phyloP scores from a whole-genome alignment of 345 rosid genomes.

The Syzygium oleosum region DNA sequence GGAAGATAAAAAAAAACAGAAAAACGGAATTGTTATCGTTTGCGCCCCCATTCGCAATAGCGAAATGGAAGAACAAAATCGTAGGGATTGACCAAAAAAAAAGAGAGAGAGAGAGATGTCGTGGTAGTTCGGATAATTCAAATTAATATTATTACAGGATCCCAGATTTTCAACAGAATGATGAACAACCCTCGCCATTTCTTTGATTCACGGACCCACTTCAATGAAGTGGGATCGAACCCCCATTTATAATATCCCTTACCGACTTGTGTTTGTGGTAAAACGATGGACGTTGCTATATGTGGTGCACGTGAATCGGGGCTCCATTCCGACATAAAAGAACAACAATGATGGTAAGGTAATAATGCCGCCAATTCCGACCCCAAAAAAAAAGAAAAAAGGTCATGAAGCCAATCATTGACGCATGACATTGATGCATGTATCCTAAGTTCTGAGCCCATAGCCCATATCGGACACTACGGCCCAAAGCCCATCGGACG shows the following conservation, averaged over 20 bases:
- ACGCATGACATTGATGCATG: neutral
- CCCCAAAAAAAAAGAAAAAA: too few species aligned
- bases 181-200: fast-evolving
- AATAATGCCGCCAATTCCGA: too few species aligned
- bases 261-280: neutral
- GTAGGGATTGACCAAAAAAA: too few species aligned
- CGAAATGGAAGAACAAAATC: neutral
- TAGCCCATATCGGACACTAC: neutral
- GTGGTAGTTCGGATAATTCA: too few species aligned
- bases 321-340: neutral
- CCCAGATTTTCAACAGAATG: fast-evolving
- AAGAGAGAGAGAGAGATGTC: too few species aligned
- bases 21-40: too few species aligned
- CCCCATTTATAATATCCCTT: neutral
- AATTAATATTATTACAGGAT: too few species aligned
- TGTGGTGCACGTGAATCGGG: neutral
- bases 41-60: too few species aligned
- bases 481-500: neutral
- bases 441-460: neutral
- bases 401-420: neutral
- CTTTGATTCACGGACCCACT: neutral
- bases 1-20: too few species aligned
- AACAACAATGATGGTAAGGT: too few species aligned
- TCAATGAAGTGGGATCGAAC: neutral
- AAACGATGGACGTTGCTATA: neutral